phyloP scores from a whole-genome alignment of 202 grass and related monocot species.

The Sporobolus alterniflorus region DNA sequence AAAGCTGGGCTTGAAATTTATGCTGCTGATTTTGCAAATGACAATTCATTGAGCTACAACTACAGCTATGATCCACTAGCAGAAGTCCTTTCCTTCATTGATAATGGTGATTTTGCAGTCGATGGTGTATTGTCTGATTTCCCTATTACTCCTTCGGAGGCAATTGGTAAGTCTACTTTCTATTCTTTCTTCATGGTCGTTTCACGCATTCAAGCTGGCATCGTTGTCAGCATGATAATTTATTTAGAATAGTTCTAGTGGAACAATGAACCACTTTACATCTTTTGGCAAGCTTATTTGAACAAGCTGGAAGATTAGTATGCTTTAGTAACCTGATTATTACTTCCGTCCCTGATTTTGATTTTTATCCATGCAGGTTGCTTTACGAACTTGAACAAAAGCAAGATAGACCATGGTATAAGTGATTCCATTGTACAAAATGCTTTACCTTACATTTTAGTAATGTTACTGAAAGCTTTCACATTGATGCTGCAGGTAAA shows the following conservation, averaged over 20 bases:
- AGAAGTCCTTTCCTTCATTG: conserved; percentile 69
- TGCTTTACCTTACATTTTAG: background rate
- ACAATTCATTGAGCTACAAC: conserved; percentile 79
- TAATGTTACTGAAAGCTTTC: conserved; percentile 35
- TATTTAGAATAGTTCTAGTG: conserved; percentile 1
- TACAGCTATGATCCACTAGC: conserved; percentile 92
- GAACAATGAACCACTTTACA: background rate
- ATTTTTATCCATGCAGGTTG: conserved; percentile 63
- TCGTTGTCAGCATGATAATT: background rate
- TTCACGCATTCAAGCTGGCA: background rate
- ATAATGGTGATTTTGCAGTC: conserved; percentile 77
- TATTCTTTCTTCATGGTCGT: conserved; percentile 14
- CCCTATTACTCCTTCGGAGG: conserved; percentile 69
- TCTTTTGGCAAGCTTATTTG: conserved; percentile 2
- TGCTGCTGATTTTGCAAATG: conserved; percentile 81
- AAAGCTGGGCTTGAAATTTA: conserved; percentile 83
- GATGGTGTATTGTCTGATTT: conserved; percentile 89
- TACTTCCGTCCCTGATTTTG: conserved; percentile 6
- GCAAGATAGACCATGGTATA: conserved; percentile 71
- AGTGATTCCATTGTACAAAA: conserved; percentile 13
- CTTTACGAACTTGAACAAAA: conserved; percentile 72
- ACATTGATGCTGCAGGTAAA: conserved; percentile 51
- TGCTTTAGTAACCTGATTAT: background rate
- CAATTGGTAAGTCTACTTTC: conserved; percentile 61
- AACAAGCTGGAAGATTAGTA: conserved; percentile 3